Base-by-base conservation (phyloP, 139 green algal genomes). In the Chlorella vulgaris region DNA sequence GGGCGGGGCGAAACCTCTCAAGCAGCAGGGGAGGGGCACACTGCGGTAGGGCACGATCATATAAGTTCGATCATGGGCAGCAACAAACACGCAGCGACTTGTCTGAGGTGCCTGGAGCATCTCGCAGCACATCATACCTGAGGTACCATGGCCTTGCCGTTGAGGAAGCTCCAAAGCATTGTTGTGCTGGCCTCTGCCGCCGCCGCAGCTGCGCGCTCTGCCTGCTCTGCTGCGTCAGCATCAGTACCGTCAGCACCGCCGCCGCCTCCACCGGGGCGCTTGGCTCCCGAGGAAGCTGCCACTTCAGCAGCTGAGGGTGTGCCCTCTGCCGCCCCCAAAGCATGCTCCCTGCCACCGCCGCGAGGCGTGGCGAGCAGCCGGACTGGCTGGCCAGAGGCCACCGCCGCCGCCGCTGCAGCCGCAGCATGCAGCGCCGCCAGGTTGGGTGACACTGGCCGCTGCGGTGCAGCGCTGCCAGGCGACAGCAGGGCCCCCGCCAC, bases 131-230 rank as follows among this genome's bases (percentile, higher is more conserved):
- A 53, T 1, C 38, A 2, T 15, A 82, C 76, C 67, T 68, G 53
- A 22, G 81, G 71, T 28, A 81, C 69, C 73, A 86, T 61, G 7
- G 60, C 42, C 21, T 38, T 24, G 10, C 71, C 73, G 22, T 70
- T 61, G 8, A 82, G 70, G 60, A 86, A 83, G 62, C 43, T 61
- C 73, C 62, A 67, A n/a, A 81, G 62, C 69, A 58, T 24, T 1
- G 73, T 78, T 24, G 55, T 43, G 4, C 31, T 29, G 0, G 65
- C 61, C 33, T 55, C 68, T 1, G n/a, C n/a, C n/a, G 43, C 67
- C 3, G 53, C 66, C 38, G 67, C 78, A n/a, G 51, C 78, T 8
- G 68, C 78, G 2, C n/a, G 24, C n/a, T 71, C 74, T n/a, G 61
- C 3, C 29, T 71, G 58, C 4, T 47, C 60, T 26, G 39, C 68